Base-by-base conservation (phyloP, 176 grass and related monocot species). In the Zizania latifolia region DNA sequence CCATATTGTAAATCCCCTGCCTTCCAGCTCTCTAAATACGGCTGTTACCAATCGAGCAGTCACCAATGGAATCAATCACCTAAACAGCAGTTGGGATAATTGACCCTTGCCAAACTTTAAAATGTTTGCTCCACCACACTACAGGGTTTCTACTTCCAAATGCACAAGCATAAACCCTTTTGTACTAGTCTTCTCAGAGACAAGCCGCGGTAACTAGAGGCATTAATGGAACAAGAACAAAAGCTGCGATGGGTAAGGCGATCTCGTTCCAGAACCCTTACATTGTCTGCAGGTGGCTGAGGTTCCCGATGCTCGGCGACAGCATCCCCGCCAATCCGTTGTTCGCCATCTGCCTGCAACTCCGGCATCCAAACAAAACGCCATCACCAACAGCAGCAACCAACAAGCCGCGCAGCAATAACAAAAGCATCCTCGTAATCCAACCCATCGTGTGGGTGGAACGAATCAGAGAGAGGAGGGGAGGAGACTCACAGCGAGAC, bases 341-440 rank as follows among this genome's bases (percentile, higher is more conserved):
- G 65, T 89, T 99, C 26, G 95, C 91, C 95, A 99, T 92, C 81
- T 99, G 91, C 82, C 95, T 99, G 89, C 83, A 85, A 5, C 75
- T 82, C 83, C 80, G 77, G 10, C 34, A 54, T 12, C 58, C 30
- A 41, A 71, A 32, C 23, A 28, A 58, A 81, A 17, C 34, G 22
- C 43, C 31, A 77, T 15, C 69, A 56, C 0, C 40, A 58, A 16
- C 17, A 37, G 0, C 32, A 27, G n/a, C 26, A 50, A n/a, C n/a
- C n/a, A n/a, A n/a, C n/a, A n/a, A n/a, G n/a, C n/a, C n/a, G n/a
- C n/a, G 24, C 43, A 32, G 23, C 11, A 72, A 43, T 5, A 41
- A 41, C 26, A 13, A 22, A 39, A 62, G 26, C 17, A 13, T 21
- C n/a, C 37, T 15, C 40, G 27, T 11, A 39, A 53, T 15, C 48